A percentile compares a stretch with the other conserved stretches of the same genome.
Conservation (phyloP, 163 green algal species). For the Scenedesmus sp. region DNA sequence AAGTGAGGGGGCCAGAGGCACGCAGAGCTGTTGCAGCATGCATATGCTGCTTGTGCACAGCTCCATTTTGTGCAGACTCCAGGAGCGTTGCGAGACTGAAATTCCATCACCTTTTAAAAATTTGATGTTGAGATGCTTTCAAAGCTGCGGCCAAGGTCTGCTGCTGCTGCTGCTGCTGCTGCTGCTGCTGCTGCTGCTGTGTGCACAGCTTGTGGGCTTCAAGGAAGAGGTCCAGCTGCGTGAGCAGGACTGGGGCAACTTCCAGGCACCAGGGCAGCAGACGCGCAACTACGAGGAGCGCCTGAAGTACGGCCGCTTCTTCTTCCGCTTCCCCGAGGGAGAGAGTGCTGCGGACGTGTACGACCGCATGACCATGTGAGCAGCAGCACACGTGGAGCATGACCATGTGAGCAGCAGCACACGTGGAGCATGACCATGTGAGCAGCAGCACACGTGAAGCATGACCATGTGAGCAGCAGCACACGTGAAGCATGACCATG, state of each 20-base stretch:
- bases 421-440: too few species aligned
- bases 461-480: too few species aligned
- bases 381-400: too few species aligned
- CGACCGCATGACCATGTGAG: conserved; percentile 67
- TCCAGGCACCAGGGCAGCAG: conserved; percentile 68
- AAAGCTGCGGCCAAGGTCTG: neutral
- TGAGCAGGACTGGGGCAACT: conserved; percentile 93
- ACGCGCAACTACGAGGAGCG: conserved; percentile 45
- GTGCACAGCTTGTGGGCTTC: conserved; percentile 73
- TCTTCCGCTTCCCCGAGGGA: conserved; percentile 93
- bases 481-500: too few species aligned
- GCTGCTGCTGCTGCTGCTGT: too few species aligned
- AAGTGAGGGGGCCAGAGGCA: neutral
- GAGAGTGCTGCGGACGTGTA: conserved; percentile 89
- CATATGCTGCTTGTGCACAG: neutral
- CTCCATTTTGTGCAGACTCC: too few species aligned
- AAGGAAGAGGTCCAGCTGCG: conserved; percentile 91
- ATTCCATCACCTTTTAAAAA: too few species aligned
- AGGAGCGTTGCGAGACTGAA: too few species aligned
- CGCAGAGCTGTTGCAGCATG: neutral
- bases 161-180: neutral
- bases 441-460: too few species aligned
- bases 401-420: too few species aligned
- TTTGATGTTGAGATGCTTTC: too few species aligned
- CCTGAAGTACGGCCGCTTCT: conserved; percentile 80